These are phyloP conservation scores for Silene conica DNA, from an alignment of 148 eudicot genomes.

Conservation along the genomic window DNA sequence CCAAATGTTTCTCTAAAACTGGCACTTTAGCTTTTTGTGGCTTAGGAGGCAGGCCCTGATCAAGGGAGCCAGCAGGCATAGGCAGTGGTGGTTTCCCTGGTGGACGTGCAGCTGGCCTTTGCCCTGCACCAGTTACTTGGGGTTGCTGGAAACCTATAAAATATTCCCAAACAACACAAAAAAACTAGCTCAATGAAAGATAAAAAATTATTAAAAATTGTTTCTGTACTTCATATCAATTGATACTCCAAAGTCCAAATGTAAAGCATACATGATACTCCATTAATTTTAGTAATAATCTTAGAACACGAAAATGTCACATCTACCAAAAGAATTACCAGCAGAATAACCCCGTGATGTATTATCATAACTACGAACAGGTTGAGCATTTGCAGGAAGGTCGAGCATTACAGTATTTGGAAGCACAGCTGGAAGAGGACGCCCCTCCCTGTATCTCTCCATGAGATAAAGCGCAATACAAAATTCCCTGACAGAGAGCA, in stretches of 20 bases:
- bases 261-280: background rate
- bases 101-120: constrained; percentile 44
- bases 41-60: constrained; percentile 53
- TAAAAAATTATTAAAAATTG: background rate
- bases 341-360: constrained; percentile 59
- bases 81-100: constrained; percentile 68
- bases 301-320: background rate
- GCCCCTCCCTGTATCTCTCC: constrained; percentile 94
- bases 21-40: constrained; percentile 83
- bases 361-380: constrained; percentile 48
- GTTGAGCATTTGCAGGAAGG: constrained; percentile 51
- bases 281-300: background rate
- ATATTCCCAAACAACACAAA: constrained; percentile 8
- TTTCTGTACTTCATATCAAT: background rate
- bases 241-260: background rate
- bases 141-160: constrained; percentile 62
- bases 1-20: constrained; percentile 75
- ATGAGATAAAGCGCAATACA: constrained; percentile 96
- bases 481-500: constrained; percentile 94
- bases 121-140: constrained; percentile 49
- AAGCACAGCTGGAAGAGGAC: constrained; percentile 73
- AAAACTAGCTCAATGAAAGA: background rate
- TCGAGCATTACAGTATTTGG: constrained; percentile 57
- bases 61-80: constrained; percentile 46
- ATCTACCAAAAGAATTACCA: constrained; percentile 42